Conservation (phyloP, 495 filamentous ascomycete genomes). For the Viridothelium virens region DNA sequence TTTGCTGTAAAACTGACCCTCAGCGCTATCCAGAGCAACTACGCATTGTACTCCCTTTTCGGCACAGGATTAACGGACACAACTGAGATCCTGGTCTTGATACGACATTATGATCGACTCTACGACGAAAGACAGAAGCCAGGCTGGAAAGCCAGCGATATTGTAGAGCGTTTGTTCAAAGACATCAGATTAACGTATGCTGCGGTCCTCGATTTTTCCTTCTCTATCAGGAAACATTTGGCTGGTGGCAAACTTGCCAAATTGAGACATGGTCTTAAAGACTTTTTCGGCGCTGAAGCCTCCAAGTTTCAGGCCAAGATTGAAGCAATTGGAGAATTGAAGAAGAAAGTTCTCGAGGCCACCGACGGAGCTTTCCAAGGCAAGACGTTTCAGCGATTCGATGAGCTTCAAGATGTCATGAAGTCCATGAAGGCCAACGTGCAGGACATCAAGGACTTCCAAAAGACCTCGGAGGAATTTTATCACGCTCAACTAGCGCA, state of each 20-base stretch:
- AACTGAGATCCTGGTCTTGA: constrained; percentile 17
- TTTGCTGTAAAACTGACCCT: constrained; percentile 16
- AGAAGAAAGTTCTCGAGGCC: constrained; percentile 14
- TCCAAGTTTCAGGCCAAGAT: constrained; percentile 14
- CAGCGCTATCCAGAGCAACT: constrained; percentile 17
- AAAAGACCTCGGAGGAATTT: constrained; percentile 8
- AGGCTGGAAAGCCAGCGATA: constrained; percentile 12
- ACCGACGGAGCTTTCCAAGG: constrained; percentile 11
- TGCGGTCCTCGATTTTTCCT: constrained; percentile 16
- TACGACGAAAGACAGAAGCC: constrained; percentile 14
- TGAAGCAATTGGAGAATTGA: constrained; percentile 13
- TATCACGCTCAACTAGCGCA: constrained; percentile 2
- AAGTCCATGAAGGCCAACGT: constrained; percentile 4
- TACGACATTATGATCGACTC: constrained; percentile 14
- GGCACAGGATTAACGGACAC: constrained; percentile 11
- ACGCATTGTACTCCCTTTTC: constrained; percentile 15
- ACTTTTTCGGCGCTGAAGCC: constrained; percentile 13
- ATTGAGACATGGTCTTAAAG: constrained; percentile 16
- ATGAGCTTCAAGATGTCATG: constrained; percentile 11
- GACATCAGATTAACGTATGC: constrained; percentile 15
- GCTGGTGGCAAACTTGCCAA: constrained; percentile 11
- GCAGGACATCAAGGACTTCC: constrained; percentile 10
- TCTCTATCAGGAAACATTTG: constrained; percentile 14
- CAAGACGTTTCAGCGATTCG: constrained; percentile 11
- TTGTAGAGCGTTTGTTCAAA: constrained; percentile 14